Evolutionary conservation across 192 early-diverging fungal genomes (phyloP).

Genomic region (Coemansia sp.): DNA sequence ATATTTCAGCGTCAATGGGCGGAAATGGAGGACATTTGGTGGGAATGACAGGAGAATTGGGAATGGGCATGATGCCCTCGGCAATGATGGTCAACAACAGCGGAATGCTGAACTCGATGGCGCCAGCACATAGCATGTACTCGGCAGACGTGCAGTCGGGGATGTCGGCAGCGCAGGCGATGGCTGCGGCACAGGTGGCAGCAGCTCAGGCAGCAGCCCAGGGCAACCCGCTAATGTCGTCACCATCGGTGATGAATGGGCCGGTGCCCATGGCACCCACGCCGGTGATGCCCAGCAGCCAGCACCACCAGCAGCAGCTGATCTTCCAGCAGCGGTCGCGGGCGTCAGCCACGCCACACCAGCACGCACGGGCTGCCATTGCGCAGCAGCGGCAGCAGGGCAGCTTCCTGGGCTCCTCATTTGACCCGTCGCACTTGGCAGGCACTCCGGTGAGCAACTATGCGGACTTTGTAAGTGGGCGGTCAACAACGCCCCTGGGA

Average conservation of each 20-base stretch:
- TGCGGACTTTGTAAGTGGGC: constrained; percentile 43
- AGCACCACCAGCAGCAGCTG: constrained; percentile 74
- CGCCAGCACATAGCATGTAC: constrained; percentile 36
- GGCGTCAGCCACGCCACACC: constrained; percentile 76
- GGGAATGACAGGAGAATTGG: constrained; percentile 38
- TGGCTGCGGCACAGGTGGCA: constrained; percentile 27
- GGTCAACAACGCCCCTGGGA: constrained; percentile 50
- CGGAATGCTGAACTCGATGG: constrained; percentile 45
- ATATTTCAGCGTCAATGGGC: constrained; percentile 46
- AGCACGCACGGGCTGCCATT: constrained; percentile 86
- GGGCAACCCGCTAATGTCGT: constrained; percentile 48
- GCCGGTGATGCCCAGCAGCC: constrained; percentile 52
- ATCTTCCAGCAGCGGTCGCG: constrained; percentile 70
- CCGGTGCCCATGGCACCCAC: constrained; percentile 54
- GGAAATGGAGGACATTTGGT: constrained; percentile 45
- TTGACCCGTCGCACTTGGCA: constrained; percentile 25
- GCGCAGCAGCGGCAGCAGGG: constrained; percentile 67
- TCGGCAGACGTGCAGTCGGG: constrained; percentile 32
- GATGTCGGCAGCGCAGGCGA: constrained; percentile 38
- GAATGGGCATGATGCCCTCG: constrained; percentile 43
- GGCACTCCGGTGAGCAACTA: constrained; percentile 52
- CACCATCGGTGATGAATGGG: constrained; percentile 47
- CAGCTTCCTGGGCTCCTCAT: constrained; percentile 35
- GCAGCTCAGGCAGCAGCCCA: constrained; percentile 24
- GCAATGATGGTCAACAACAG: constrained; percentile 48